Base-by-base conservation (phyloP, 106 monocot genomes). In the Platanthera zijinensis region DNA sequence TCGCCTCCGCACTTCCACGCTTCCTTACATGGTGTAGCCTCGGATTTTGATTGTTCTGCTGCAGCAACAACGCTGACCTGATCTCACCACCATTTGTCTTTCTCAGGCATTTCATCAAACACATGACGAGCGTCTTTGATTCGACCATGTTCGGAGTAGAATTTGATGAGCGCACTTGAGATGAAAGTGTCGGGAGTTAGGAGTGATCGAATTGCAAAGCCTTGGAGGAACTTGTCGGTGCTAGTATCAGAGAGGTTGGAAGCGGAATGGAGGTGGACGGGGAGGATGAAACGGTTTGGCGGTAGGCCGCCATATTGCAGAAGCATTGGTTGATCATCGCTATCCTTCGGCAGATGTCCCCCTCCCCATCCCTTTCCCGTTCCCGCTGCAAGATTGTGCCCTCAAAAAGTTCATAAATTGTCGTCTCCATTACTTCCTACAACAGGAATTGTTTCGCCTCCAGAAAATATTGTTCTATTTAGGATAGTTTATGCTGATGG, bases 41-140 rank as follows among this genome's bases (percentile, higher is more conserved):
- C n/a, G 72, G 72, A 48, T 50, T 72, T 19, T 50, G 48, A 50
- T 50, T n/a, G 7, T 50, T 72, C 72, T 72, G 72, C 39, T 18
- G 9, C 32, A 50, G n/a, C n/a, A n/a, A 50, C 13, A 10, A 50
- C 50, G 19, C 21, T 19, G 72, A 50, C 5, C 10, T 72, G n/a
- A 15, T 50, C 3, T 51, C 72, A 48, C 50, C 48, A 19, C 21
- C 50, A 8, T 19, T 21, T 18, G 30, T 92, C 86, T 47, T 50
- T 84, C 0, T 74, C 10, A 7, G 59, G 59, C 77, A 54, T 82
- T 81, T 32, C 66, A 50, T 87, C 90, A 71, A 90, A 90, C 85
- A 88, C 76, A 10, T 19, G 62, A 18, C 83, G 83, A 30, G 90
- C 90, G 30, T 50, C 4, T 6, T 57, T 21, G 2, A 85, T 3